phyloP scores from a whole-genome alignment of 2,329 filamentous ascomycete genomes.

The Stemphylium vesicarium region DNA sequence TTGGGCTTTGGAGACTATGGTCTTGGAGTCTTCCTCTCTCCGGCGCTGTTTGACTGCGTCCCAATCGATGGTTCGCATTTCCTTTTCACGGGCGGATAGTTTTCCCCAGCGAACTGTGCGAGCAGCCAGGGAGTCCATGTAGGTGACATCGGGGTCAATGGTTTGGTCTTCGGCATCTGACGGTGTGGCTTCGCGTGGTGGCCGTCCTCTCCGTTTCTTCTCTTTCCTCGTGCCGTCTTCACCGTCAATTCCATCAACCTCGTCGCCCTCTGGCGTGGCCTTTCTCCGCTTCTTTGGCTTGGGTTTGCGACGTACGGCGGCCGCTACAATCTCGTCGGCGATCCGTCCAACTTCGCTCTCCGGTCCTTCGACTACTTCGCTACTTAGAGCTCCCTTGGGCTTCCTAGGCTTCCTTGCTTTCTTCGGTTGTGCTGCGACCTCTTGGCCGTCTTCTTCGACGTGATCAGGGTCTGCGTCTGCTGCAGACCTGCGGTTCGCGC shows the following conservation, averaged over 20 bases:
- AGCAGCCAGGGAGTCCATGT: conserved; percentile 74
- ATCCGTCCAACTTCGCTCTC: conserved; percentile 17
- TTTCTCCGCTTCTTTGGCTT: conserved; percentile 26
- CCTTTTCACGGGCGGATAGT: conserved; percentile 75
- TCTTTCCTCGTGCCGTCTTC: conserved; percentile 14
- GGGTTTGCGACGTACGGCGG: conserved; percentile 20
- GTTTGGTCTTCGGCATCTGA: conserved; percentile 47
- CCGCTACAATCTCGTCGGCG: conserved; percentile 17
- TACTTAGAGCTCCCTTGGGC: conserved; percentile 24
- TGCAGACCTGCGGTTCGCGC: conserved; percentile 12
- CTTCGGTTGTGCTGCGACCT: conserved; percentile 22
- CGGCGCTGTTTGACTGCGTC: conserved; percentile 54
- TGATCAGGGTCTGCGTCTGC: conserved; percentile 9
- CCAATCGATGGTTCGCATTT: conserved; percentile 72
- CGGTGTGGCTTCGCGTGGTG: conserved; percentile 40
- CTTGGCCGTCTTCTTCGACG: conserved; percentile 20
- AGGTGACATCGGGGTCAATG: conserved; percentile 71
- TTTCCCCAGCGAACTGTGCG: conserved; percentile 71
- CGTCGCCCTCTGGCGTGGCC: conserved; percentile 17
- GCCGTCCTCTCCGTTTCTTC: conserved; percentile 34
- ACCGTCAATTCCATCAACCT: conserved; percentile 9
- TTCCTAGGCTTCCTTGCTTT: conserved; percentile 41
- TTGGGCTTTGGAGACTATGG: conserved; percentile 28
- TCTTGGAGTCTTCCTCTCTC: conserved; percentile 42
- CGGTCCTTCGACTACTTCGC: conserved; percentile 9